Base-by-base conservation (phyloP, 2,329 filamentous ascomycete genomes). In the Camptophora hylomeconis region DNA sequence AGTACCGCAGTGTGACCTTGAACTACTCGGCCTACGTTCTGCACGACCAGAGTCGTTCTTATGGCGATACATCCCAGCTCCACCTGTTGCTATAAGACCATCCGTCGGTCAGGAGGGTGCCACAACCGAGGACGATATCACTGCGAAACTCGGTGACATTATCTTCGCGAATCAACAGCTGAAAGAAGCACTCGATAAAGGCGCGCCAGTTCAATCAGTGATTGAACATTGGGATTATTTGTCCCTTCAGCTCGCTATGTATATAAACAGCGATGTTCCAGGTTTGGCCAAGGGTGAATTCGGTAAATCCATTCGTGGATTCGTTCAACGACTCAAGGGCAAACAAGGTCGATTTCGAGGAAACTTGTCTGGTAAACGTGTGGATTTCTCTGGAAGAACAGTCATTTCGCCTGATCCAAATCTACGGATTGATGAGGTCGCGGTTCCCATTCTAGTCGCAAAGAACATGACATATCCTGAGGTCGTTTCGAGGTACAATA, bases 211-310 rank as follows among this genome's bases (percentile, higher is more conserved):
- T 2, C 72, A 80, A 41, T 92, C 82, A 1, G 80, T 95, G 32
- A 92, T 95, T 75, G 89, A 98, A 51, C 84, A 93, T 45, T 98
- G 89, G 89, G 89, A 98, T 49, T 95, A 87, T 47, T 62, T 98
- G 36, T 87, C 95, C 49, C 68, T 93, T 6, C 86, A 95, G 48
- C 80, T 95, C 36, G 89, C 87, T 36, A 84, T 95, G 67, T 95
- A 98, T 52, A 87, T 98, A 53, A 95, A 98, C 60, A 93, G 86
- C 39, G 86, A 94, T 45, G 76, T 92, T 2, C 89, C 89, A 0
- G 87, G 87, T 16, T 67, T 98, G n/a, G 77, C 86, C 44, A 83
- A 92, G 45, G 77, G 77, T 8, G 81, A 83, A 6, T 78, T 84
- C 36, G 81, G 83, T 34, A 94, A 92, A 53, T 72, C 80, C 1